These are phyloP conservation scores for Poronia punctata DNA, from an alignment of 495 filamentous ascomycete genomes.

Conservation along the genomic window DNA sequence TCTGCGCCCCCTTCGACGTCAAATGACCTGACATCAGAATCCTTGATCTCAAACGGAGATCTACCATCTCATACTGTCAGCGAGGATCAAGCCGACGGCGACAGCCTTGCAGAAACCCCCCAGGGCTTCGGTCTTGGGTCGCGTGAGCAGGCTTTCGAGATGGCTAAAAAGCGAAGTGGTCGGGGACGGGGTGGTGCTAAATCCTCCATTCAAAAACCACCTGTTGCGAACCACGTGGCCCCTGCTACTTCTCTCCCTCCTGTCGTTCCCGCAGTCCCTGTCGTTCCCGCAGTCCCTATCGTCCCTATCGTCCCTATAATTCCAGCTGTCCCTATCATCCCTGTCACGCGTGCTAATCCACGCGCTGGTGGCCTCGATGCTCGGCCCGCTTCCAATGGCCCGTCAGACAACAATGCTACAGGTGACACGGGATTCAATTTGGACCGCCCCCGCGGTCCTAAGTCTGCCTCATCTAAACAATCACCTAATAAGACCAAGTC, in stretches of 20 bases:
- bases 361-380: slow-evolving; percentile 7
- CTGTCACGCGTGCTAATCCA: slow-evolving; percentile 15
- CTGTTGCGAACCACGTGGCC: not conserved
- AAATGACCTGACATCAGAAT: slow-evolving; percentile 1
- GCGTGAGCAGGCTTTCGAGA: no score
- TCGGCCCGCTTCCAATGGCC: slow-evolving; percentile 6
- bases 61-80: not conserved
- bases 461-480: slow-evolving; percentile 5
- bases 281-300: slow-evolving; percentile 2
- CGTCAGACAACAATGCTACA: slow-evolving; percentile 8
- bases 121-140: no score
- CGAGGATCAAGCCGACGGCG: not conserved
- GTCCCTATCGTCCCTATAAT: slow-evolving; percentile 2
- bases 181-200: slow-evolving; percentile 18
- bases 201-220: slow-evolving; percentile 2
- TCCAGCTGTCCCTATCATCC: slow-evolving; percentile 3
- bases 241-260: slow-evolving; percentile 7
- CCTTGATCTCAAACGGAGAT: slow-evolving; percentile 1
- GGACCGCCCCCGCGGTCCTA: slow-evolving; percentile 9
- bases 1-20: not conserved
- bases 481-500: not conserved
- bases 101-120: slow-evolving; percentile 14
- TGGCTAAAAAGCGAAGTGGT: slow-evolving; percentile 17
- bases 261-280: slow-evolving; percentile 1
- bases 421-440: slow-evolving; percentile 17